Evolutionary conservation across 1,139 yeast species (phyloP), one percentile per base, ranked within the genome.

Genomic region (Geotrichum klebahnii): DNA sequence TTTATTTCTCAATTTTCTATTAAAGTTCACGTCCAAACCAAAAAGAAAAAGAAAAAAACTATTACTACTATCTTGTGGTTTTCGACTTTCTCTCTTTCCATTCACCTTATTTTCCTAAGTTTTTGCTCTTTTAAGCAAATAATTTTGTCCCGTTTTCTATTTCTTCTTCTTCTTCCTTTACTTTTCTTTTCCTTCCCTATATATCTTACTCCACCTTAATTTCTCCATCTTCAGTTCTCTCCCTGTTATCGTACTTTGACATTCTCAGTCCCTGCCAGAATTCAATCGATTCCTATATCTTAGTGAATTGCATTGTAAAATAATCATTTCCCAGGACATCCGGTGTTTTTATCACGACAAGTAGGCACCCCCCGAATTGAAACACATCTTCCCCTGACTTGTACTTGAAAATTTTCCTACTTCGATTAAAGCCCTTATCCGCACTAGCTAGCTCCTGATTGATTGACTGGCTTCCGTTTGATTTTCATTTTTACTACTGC

Each of bases 121-220:
- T 59, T 84, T 90, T 55, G 84, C 77, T 60, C 84, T 92, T 50
- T 70, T 70, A 16, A 68, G 64, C 22, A 84, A 66, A 61, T 70
- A 81, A 59, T 57, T 67, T 55, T 55, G 66, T 64, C 70, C 70
- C 34, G 50, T 66, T 62, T 35, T 64, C 58, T 45, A 54, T 47
- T 23, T 69, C 68, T 32, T 64, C 61, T 9, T 59, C 57, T 9
- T 71, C 81, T 6, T 74, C 74, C 10, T 82, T 55, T 75, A 71
- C 49, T 71, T 70, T 63, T 80, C 77, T 32, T 76, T 82, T 50
- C 69, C 73, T 57, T 76, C 75, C 54, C 81, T 74, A 20, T 26
- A n/a, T n/a, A n/a, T 44, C 33, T 33, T 23, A 34, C 38, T 33
- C n/a, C 37, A 34, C 26, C 28, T 43, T 24, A 35, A 23, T 34